phyloP scores from a whole-genome alignment of 2,329 filamentous ascomycete species.

The Pseudogymnoascus sp. region DNA sequence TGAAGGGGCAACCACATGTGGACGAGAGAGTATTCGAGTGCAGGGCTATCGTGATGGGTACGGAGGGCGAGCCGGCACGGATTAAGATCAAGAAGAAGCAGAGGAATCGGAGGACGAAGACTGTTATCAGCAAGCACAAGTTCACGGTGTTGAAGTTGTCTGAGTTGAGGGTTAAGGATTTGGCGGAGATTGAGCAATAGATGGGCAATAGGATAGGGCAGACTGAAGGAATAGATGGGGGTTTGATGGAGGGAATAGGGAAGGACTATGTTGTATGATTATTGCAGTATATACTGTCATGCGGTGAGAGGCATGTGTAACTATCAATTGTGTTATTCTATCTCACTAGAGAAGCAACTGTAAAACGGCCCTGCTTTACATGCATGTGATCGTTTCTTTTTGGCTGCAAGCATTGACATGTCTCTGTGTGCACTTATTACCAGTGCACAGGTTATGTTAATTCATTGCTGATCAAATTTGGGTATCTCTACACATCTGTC shows the following conservation, averaged over 20 bases:
- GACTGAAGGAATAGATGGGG: neutral
- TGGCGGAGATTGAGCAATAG: slow-evolving; percentile 34
- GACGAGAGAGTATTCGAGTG: slow-evolving; percentile 82
- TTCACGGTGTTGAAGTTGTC: slow-evolving; percentile 82
- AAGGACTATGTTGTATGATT: slow-evolving; percentile 5
- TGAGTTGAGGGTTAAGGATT: slow-evolving; percentile 54
- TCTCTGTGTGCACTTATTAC: neutral
- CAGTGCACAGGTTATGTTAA: neutral
- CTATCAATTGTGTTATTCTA: slow-evolving; percentile 10
- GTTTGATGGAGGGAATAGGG: neutral
- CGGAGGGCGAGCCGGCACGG: slow-evolving; percentile 73
- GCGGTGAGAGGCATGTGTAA: slow-evolving; percentile 4
- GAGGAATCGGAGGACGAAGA: slow-evolving; percentile 66
- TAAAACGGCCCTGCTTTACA: neutral
- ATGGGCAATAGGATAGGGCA: neutral
- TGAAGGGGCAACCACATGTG: slow-evolving; percentile 74
- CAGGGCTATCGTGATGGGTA: slow-evolving; percentile 74
- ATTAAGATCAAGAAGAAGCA: slow-evolving; percentile 76
- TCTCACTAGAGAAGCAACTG: neutral
- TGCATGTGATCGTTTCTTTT: neutral
- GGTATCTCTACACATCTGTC: neutral
- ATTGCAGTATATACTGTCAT: slow-evolving; percentile 9
- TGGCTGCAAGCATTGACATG: neutral
- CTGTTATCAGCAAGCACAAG: slow-evolving; percentile 80
- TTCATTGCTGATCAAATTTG: neutral